A percentile compares a stretch with the other conserved stretches of the same genome.
phyloP scores from a whole-genome alignment of 108 stramenopile species.

The Fistulifera solaris region DNA sequence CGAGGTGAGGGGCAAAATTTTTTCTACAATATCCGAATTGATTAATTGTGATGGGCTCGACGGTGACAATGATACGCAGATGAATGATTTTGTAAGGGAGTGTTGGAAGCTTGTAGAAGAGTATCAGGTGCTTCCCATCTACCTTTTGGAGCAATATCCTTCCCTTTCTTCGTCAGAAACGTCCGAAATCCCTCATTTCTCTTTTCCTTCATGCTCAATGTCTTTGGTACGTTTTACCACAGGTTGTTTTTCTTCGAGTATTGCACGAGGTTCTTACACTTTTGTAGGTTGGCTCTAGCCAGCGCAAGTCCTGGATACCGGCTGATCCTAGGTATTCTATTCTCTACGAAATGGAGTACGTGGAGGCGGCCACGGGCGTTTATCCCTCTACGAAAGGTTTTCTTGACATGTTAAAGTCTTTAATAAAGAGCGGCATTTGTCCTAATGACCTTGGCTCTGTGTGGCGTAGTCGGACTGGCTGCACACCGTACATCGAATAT shows the following conservation, averaged over 20 bases:
- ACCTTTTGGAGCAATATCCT: slow-evolving; percentile 42
- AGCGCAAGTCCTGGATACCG: slow-evolving; percentile 19
- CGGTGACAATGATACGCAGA: slow-evolving; percentile 11
- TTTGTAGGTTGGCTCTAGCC: slow-evolving; percentile 4
- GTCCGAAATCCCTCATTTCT: slow-evolving; percentile 5
- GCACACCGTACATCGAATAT: slow-evolving; percentile 75
- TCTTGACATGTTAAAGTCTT: slow-evolving; percentile 50
- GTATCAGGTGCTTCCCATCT: slow-evolving; percentile 62
- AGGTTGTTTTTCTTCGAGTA: background rate
- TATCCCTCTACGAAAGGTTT: slow-evolving; percentile 79
- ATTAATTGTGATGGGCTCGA: slow-evolving; percentile 18
- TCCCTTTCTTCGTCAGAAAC: background rate
- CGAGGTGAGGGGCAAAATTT: slow-evolving; percentile 45
- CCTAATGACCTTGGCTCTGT: slow-evolving; percentile 53
- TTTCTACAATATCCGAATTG: slow-evolving; percentile 64
- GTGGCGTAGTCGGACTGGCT: slow-evolving; percentile 64
- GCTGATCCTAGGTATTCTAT: slow-evolving; percentile 49
- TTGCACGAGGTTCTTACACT: slow-evolving; percentile 6
- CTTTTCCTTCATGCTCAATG: slow-evolving; percentile 36
- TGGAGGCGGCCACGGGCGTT: slow-evolving; percentile 52
- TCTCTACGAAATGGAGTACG: slow-evolving; percentile 70
- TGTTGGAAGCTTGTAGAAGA: slow-evolving; percentile 71
- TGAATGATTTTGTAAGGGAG: slow-evolving; percentile 27
- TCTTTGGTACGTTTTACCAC: slow-evolving; percentile 14
- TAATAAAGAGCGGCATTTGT: slow-evolving; percentile 51